Percentiles rank a stretch among this genome's conserved stretches.
Evolutionary conservation across 345 rosid species (phyloP).

Genomic region (Trapa incisa): DNA sequence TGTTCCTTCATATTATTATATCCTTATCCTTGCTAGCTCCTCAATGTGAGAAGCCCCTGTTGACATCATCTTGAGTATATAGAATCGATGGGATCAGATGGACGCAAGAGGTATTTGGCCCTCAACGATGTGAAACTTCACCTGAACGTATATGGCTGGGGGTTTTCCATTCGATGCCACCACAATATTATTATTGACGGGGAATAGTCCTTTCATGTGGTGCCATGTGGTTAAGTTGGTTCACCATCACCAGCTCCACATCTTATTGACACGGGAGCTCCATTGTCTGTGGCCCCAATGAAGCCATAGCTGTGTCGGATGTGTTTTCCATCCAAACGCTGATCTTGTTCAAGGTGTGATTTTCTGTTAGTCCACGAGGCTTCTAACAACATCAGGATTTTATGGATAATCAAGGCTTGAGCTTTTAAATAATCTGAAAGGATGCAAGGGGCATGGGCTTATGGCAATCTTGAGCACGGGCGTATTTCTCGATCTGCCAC

Average conservation of each 20-base stretch:
- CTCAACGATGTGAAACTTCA: conserved; percentile 55
- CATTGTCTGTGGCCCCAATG: neutral
- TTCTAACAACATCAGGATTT: too few species aligned
- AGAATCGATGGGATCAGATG: conserved; percentile 14
- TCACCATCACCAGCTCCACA: conserved; percentile 17
- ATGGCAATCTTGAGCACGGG: too few species aligned
- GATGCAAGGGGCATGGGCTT: too few species aligned
- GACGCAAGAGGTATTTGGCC: conserved; percentile 33
- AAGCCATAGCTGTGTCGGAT: neutral
- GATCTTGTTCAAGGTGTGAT: too few species aligned
- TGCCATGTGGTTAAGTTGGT: too few species aligned
- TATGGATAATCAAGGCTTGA: too few species aligned
- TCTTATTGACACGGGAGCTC: conserved; percentile 3
- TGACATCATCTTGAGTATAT: conserved; percentile 27
- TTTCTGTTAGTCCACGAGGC: too few species aligned
- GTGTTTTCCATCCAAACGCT: too few species aligned
- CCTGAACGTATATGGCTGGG: conserved; percentile 48
- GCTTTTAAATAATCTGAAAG: too few species aligned
- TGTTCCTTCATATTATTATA: conserved; percentile 53
- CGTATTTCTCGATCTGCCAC: too few species aligned
- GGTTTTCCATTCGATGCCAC: conserved; percentile 62
- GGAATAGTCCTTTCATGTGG: conserved; percentile 7
- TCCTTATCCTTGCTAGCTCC: too few species aligned
- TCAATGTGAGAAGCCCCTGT: conserved; percentile 10
- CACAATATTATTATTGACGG: conserved; percentile 34